Percentiles rank a stretch among this genome's conserved stretches.
These are phyloP conservation scores for Ampelocalamus luodianensis DNA, from an alignment of 176 grass and related monocot genomes.

Conservation along the genomic window DNA sequence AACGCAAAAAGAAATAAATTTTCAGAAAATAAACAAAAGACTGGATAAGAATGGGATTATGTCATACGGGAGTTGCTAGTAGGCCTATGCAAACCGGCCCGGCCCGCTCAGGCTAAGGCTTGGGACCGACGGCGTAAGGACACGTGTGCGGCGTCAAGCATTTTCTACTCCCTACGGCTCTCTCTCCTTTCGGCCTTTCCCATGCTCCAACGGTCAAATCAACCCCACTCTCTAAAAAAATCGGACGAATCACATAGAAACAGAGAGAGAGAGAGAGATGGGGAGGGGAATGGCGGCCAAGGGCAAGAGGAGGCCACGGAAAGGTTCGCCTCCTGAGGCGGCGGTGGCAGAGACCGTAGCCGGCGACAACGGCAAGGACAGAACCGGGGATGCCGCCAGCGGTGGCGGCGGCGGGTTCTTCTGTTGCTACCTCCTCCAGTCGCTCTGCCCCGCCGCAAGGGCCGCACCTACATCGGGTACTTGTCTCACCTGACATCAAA, in stretches of 20 bases:
- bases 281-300: constrained; percentile 15
- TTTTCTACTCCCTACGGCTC: not conserved
- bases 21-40: too few relatives aligned
- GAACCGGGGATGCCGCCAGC: not conserved
- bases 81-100: too few relatives aligned
- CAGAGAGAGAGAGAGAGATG: constrained; percentile 28
- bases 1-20: too few relatives aligned
- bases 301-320: constrained; percentile 21
- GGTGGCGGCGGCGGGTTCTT: constrained; percentile 53
- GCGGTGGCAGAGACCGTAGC: not conserved
- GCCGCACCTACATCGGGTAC: constrained; percentile 85
- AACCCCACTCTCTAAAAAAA: not conserved
- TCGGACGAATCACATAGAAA: not conserved
- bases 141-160: not conserved
- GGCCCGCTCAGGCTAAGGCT: too few relatives aligned
- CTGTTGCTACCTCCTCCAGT: constrained; percentile 89
- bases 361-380: not conserved
- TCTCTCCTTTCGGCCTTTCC: not conserved
- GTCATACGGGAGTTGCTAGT: too few relatives aligned
- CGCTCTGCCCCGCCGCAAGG: constrained; percentile 71
- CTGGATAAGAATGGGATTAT: too few relatives aligned
- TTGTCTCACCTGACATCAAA: not conserved
- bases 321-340: not conserved
- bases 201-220: constrained; percentile 52
- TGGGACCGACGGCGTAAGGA: not conserved